Conservation (phyloP, 2,329 filamentous ascomycete species). For the Exophiala viscosa region DNA sequence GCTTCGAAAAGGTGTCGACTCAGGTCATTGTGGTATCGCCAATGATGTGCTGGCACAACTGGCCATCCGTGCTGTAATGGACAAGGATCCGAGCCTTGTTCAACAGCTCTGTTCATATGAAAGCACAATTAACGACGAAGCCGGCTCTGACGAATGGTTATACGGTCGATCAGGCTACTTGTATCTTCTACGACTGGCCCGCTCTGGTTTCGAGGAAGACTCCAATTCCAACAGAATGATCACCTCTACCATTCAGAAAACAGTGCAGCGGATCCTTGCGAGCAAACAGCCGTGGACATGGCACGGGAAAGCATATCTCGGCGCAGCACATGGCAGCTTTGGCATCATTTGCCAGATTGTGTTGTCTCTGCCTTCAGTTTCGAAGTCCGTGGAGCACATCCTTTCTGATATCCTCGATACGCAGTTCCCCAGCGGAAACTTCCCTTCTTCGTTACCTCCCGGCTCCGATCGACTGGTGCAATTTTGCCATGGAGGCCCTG, state of each 20-base stretch:
- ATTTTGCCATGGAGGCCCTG: slow-evolving; percentile 66
- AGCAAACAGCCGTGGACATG: slow-evolving; percentile 59
- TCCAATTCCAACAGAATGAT: slow-evolving; percentile 49
- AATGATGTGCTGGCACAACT: slow-evolving; percentile 49
- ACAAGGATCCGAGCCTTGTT: slow-evolving; percentile 41
- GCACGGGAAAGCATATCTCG: slow-evolving; percentile 61
- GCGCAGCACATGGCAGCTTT: slow-evolving; percentile 64
- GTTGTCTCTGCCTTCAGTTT: slow-evolving; percentile 31
- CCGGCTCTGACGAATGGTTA: slow-evolving; percentile 59
- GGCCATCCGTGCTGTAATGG: slow-evolving; percentile 46
- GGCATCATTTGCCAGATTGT: slow-evolving; percentile 69
- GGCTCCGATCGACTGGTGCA: slow-evolving; percentile 49
- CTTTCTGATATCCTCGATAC: slow-evolving; percentile 56
- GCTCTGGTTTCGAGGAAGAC: slow-evolving; percentile 52
- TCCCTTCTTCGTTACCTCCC: slow-evolving; percentile 49
- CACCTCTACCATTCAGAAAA: slow-evolving; percentile 51
- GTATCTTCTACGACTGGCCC: slow-evolving; percentile 63
- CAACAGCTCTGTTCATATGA: slow-evolving; percentile 31
- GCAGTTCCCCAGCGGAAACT: slow-evolving; percentile 62
- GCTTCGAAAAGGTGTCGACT: slow-evolving; percentile 33
- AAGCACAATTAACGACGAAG: slow-evolving; percentile 28
- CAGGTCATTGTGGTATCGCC: slow-evolving; percentile 48
- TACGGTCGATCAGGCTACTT: slow-evolving; percentile 66
- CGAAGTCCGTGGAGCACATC: slow-evolving; percentile 51
- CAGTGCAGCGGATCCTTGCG: slow-evolving; percentile 59